Evolutionary conservation across 192 early-diverging fungal species (phyloP).

Genomic region (Gaertneriomyces semiglobifer): DNA sequence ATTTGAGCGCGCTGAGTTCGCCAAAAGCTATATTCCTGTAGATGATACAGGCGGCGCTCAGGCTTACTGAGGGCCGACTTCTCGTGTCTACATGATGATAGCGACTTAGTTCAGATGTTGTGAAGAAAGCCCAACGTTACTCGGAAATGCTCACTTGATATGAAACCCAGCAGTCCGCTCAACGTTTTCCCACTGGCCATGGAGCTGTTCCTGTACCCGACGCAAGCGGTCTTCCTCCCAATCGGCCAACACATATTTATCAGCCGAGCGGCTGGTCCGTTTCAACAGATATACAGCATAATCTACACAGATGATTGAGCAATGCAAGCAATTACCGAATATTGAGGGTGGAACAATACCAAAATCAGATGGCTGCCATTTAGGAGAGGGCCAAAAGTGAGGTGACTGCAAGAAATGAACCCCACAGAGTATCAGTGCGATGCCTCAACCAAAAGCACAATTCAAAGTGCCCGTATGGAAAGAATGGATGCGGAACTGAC

Average conservation of each 20-base stretch:
- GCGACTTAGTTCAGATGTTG: no score
- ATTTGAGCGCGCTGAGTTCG: slow-evolving; percentile 16
- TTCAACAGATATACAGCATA: slow-evolving; percentile 41
- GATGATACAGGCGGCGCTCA: slow-evolving; percentile 30
- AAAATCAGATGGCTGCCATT: slow-evolving; percentile 28
- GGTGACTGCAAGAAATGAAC: slow-evolving; percentile 17
- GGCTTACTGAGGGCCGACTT: slow-evolving; percentile 25
- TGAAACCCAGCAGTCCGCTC: slow-evolving; percentile 28
- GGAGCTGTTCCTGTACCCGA: slow-evolving; percentile 23
- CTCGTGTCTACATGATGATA: slow-evolving; percentile 10
- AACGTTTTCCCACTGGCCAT: slow-evolving; percentile 35
- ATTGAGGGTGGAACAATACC: slow-evolving; percentile 7
- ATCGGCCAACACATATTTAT: slow-evolving; percentile 33
- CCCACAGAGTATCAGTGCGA: neutral
- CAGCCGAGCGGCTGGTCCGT: slow-evolving; percentile 23
- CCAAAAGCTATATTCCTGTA: slow-evolving; percentile 45
- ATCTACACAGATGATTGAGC: slow-evolving; percentile 4
- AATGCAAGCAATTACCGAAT: neutral
- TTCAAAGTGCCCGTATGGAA: neutral
- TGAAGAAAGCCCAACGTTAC: no score
- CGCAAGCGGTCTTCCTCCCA: slow-evolving; percentile 35
- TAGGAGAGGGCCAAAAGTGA: slow-evolving; percentile 29
- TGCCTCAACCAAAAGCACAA: slow-evolving; percentile 1
- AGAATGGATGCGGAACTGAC: neutral
- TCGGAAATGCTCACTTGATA: slow-evolving; percentile 14